Percentiles rank a stretch among this genome's conserved stretches.
Evolutionary conservation across 2,329 filamentous ascomycete genomes (phyloP).

Genomic region (Colletotrichum eleusines): DNA sequence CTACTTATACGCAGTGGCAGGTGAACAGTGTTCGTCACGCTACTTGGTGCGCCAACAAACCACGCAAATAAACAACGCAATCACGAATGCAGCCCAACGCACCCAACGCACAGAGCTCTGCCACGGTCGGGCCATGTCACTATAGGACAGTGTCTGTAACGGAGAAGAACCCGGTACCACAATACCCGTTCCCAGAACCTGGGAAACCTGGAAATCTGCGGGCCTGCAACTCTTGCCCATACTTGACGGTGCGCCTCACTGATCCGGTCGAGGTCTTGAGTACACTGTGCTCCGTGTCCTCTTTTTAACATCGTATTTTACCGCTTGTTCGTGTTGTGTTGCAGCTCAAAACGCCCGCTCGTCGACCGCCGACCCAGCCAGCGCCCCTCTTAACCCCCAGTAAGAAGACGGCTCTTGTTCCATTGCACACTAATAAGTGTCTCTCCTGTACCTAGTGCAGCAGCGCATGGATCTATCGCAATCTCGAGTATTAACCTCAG

Average conservation of each 20-base stretch:
- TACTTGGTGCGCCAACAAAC: neutral
- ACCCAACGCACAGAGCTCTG: constrained; percentile 5
- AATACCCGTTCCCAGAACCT: constrained; percentile 11
- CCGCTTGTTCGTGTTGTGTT: constrained; percentile 39
- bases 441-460: neutral
- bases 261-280: constrained; percentile 19
- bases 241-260: constrained; percentile 4
- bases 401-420: neutral
- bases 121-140: neutral
- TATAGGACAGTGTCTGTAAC: constrained; percentile 6
- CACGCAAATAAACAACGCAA: constrained; percentile 12
- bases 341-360: constrained; percentile 39
- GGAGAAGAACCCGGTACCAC: constrained; percentile 10
- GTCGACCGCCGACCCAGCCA: constrained; percentile 31
- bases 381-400: neutral
- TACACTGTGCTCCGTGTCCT: constrained; percentile 21
- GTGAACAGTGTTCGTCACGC: neutral
- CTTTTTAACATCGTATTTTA: constrained; percentile 15
- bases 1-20: neutral
- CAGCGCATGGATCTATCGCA: neutral
- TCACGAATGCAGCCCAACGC: constrained; percentile 4
- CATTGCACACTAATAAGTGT: neutral
- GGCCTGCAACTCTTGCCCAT: neutral
- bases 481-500: neutral
- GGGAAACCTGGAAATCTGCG: neutral